phyloP scores from a whole-genome alignment of 768 basidiomycete species.

The Xerocomus spinulosus region DNA sequence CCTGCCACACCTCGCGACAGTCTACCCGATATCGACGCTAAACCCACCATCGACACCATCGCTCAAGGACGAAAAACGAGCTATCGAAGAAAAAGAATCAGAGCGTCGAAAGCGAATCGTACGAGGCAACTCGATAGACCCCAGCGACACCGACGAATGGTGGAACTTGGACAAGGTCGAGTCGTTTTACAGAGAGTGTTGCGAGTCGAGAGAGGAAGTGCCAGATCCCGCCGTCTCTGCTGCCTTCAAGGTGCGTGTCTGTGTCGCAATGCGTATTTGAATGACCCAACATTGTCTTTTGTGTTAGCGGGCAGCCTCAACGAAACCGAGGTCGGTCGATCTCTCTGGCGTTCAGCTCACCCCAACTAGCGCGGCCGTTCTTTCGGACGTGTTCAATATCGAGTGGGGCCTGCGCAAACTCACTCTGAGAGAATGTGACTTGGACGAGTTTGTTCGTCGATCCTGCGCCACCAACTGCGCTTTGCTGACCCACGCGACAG shows the following conservation, averaged over 20 bases:
- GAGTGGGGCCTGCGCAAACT: constrained; percentile 92
- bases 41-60: constrained; percentile 80
- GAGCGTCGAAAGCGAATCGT: constrained; percentile 66
- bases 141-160: constrained; percentile 51
- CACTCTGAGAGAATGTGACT: constrained; percentile 79
- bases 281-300: background rate
- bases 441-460: constrained; percentile 68
- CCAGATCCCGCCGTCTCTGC: constrained; percentile 61
- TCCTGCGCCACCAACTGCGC: background rate
- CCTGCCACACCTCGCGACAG: constrained; percentile 75
- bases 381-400: constrained; percentile 87
- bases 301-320: constrained; percentile 46
- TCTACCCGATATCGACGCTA: constrained; percentile 84
- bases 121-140: constrained; percentile 43
- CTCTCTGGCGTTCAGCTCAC: constrained; percentile 78
- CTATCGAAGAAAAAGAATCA: constrained; percentile 71
- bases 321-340: constrained; percentile 67
- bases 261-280: no score
- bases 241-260: constrained; percentile 63
- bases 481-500: constrained; percentile 33
- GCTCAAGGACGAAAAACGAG: constrained; percentile 75
- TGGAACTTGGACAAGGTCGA: constrained; percentile 86
- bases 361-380: constrained; percentile 62
- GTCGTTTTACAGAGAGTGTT: constrained; percentile 84
- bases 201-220: constrained; percentile 67